A percentile compares a stretch with the other conserved stretches of the same genome.
Conservation (phyloP, 202 grass and related monocot genomes). For the Setaria italica region DNA sequence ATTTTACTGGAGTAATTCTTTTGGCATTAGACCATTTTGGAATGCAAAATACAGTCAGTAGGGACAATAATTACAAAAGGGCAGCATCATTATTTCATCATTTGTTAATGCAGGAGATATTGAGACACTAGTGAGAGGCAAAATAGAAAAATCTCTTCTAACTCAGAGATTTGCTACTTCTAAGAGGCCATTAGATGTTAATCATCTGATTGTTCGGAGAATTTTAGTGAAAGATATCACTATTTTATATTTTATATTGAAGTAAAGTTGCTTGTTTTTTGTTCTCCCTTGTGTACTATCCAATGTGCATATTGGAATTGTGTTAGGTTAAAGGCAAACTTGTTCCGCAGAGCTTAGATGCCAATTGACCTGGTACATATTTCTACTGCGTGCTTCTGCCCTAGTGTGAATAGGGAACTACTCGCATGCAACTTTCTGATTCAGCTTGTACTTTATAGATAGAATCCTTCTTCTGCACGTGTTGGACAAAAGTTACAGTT, state of each 20-base stretch:
- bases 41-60: too few relatives aligned
- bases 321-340: neutral
- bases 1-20: too few relatives aligned
- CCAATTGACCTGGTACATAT: neutral
- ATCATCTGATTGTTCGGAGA: neutral
- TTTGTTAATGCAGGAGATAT: too few relatives aligned
- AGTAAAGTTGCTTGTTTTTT: neutral
- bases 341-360: neutral
- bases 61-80: too few relatives aligned
- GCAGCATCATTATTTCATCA: too few relatives aligned
- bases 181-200: neutral
- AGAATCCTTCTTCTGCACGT: neutral
- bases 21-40: too few relatives aligned
- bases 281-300: too few relatives aligned
- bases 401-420: neutral
- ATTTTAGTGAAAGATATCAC: neutral
- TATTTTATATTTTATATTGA: neutral
- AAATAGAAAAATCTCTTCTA: too few relatives aligned
- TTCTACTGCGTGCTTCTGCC: neutral
- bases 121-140: too few relatives aligned
- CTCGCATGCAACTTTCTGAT: neutral
- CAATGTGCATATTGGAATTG: neutral
- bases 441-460: slow-evolving; percentile 16
- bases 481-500: neutral
- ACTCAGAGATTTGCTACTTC: too few relatives aligned